A percentile compares a stretch with the other conserved stretches of the same genome.
Evolutionary conservation across 1,284 basidiomycete species (phyloP).

Genomic region (Cerioporus squamosus): DNA sequence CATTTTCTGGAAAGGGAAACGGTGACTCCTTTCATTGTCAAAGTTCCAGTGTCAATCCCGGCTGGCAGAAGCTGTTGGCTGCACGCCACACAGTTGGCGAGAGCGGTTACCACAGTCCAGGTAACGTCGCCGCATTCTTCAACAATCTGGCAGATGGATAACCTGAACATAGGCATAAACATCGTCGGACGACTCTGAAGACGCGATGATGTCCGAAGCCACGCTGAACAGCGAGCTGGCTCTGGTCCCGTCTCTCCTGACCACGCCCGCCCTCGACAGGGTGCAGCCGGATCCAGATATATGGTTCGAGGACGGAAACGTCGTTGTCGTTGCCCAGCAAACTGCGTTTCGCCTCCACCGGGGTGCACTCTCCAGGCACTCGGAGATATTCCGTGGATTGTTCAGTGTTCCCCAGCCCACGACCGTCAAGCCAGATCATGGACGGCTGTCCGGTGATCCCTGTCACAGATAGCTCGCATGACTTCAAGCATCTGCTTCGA

Average conservation of each 20-base stretch:
- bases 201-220: background rate
- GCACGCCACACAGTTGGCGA: background rate
- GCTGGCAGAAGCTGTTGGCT: too few relatives aligned
- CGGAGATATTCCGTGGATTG: conserved; percentile 6
- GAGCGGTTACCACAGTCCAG: background rate
- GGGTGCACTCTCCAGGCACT: conserved; percentile 2
- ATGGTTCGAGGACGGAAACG: conserved; percentile 17
- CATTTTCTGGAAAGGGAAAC: too few relatives aligned
- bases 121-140: background rate
- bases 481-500: conserved; percentile 4
- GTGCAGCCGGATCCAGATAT: conserved; percentile 1
- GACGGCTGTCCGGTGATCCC: conserved; percentile 7
- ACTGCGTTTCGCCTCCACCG: conserved; percentile 8
- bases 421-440: background rate
- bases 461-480: background rate
- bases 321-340: conserved; percentile 3
- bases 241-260: background rate
- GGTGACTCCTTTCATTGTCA: too few relatives aligned
- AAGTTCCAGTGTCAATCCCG: too few relatives aligned
- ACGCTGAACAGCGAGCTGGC: background rate
- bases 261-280: background rate
- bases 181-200: too few relatives aligned
- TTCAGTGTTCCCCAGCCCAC: conserved; percentile 2
- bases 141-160: too few relatives aligned
- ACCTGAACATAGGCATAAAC: too few relatives aligned